Percentiles rank a stretch among this genome's conserved stretches.
These are phyloP conservation scores for Acanthamoeba healyi DNA, from an alignment of 208 protist species.

Conservation along the genomic window DNA sequence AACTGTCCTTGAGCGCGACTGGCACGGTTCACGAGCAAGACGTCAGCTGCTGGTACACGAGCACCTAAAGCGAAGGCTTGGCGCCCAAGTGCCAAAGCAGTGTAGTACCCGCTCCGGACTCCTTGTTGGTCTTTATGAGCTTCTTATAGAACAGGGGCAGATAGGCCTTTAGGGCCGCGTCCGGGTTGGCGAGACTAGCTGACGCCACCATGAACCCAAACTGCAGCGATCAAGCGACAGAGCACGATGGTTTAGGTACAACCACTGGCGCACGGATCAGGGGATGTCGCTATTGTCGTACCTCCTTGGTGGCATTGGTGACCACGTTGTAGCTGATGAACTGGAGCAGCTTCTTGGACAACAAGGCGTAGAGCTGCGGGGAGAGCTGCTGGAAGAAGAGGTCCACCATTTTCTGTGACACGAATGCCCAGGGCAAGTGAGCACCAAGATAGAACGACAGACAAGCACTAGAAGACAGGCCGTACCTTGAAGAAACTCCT, in stretches of 20 bases:
- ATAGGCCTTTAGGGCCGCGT: constrained; percentile 19
- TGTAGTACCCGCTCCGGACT: not conserved
- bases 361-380: not conserved
- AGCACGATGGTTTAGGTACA: not conserved
- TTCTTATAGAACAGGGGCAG: constrained; percentile 49
- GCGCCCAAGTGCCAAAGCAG: not conserved
- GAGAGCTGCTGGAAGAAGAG: constrained; percentile 67
- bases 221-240: not conserved
- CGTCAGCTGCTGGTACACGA: not conserved
- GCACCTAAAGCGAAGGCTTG: not conserved
- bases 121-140: constrained; percentile 30
- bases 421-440: too few relatives aligned
- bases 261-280: not conserved
- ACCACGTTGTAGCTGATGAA: constrained; percentile 15
- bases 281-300: too few relatives aligned
- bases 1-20: not conserved
- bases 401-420: constrained; percentile 25
- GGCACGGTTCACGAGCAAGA: not conserved
- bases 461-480: too few relatives aligned
- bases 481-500: not conserved
- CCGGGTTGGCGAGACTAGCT: constrained; percentile 21
- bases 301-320: constrained; percentile 55
- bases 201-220: not conserved
- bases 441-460: too few relatives aligned
- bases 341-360: constrained; percentile 48